Evolutionary conservation across 345 rosid species (phyloP).

Genomic region (Noccaea caerulescens): DNA sequence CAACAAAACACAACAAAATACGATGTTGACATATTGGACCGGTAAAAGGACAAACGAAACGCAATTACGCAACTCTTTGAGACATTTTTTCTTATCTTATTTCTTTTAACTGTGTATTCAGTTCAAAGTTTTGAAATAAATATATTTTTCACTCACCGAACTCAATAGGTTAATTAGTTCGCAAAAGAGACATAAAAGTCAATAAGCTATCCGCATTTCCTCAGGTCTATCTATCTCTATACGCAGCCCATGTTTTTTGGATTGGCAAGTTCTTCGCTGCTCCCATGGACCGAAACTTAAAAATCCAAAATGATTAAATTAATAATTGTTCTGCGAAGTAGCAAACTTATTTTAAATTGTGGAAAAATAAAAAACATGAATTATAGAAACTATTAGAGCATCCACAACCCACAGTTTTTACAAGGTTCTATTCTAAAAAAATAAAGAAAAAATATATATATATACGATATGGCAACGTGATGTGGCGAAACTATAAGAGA

Average conservation of each 20-base stretch:
- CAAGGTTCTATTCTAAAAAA: no score
- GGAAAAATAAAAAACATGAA: neutral
- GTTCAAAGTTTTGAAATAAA: conserved; percentile 8
- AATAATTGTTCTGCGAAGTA: conserved; percentile 1
- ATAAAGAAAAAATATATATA: no score
- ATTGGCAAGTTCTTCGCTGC: conserved; percentile 23
- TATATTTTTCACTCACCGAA: neutral
- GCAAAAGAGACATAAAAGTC: neutral
- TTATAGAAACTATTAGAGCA: conserved; percentile 6
- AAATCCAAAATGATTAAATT: neutral
- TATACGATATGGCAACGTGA: no score
- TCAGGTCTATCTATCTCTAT: conserved; percentile 8
- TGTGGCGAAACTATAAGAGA: no score
- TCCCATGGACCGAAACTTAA: conserved; percentile 11
- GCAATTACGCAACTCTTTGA: conserved; percentile 29
- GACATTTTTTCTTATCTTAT: conserved; percentile 16
- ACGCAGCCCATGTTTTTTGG: conserved; percentile 28
- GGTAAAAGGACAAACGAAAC: conserved; percentile 16
- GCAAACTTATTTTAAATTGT: neutral
- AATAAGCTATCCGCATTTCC: neutral
- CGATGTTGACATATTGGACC: conserved; percentile 36
- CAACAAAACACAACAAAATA: conserved; percentile 30
- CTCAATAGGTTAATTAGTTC: neutral
- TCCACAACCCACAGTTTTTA: no score
- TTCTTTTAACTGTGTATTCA: conserved; percentile 23